Percentiles rank a stretch among this genome's conserved stretches.
Conservation (phyloP, 495 filamentous ascomycete genomes). For the Platismatia glauca region DNA sequence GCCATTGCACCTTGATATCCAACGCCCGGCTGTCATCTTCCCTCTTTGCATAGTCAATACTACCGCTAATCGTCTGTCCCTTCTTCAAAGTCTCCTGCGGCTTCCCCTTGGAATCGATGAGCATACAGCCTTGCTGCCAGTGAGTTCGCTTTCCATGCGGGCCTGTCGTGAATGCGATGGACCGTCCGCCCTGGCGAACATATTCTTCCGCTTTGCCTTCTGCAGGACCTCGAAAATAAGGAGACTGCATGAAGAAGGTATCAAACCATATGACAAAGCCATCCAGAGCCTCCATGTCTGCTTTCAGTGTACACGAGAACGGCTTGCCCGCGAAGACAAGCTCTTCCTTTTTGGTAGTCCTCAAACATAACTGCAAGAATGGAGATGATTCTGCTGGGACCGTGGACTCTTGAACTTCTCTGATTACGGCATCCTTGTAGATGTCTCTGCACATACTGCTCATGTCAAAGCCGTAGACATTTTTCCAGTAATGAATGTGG, state of each 20-base stretch:
- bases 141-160: slow-evolving; percentile 45
- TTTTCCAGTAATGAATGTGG: slow-evolving; percentile 62
- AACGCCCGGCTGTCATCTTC: slow-evolving; percentile 37
- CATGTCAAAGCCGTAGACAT: slow-evolving; percentile 51
- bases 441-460: slow-evolving; percentile 47
- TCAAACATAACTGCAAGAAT: slow-evolving; percentile 49
- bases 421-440: slow-evolving; percentile 52
- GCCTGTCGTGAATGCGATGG: slow-evolving; percentile 45
- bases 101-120: slow-evolving; percentile 39
- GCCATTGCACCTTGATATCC: slow-evolving; percentile 43
- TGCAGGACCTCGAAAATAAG: slow-evolving; percentile 33
- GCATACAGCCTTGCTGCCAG: slow-evolving; percentile 41
- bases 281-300: slow-evolving; percentile 49
- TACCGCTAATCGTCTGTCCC: slow-evolving; percentile 41
- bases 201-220: slow-evolving; percentile 36
- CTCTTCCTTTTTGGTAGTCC: slow-evolving; percentile 47
- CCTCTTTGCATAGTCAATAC: slow-evolving; percentile 43
- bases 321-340: slow-evolving; percentile 45
- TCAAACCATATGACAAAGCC: slow-evolving; percentile 59
- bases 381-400: slow-evolving; percentile 40
- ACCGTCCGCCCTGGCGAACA: slow-evolving; percentile 12
- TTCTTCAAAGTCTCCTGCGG: slow-evolving; percentile 35
- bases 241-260: slow-evolving; percentile 50
- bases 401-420: slow-evolving; percentile 34
- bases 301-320: slow-evolving; percentile 45